phyloP scores from a whole-genome alignment of 306 rosid genomes.

The Corylus americana region DNA sequence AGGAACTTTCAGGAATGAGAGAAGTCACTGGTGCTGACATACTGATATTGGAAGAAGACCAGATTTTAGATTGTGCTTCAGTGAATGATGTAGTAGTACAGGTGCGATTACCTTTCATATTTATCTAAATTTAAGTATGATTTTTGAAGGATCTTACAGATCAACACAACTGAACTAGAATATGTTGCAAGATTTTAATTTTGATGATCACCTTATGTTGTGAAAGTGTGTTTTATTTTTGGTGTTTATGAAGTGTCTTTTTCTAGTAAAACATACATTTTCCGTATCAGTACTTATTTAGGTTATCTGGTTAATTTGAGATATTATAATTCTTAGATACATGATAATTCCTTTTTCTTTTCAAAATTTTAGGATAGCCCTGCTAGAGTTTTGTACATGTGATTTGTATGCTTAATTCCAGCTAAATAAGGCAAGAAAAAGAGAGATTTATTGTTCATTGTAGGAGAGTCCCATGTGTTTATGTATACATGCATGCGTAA shows the following conservation, averaged over 20 bases:
- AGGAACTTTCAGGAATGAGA: constrained; percentile 49
- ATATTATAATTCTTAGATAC: neutral
- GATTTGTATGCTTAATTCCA: neutral
- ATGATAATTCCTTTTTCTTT: neutral
- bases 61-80: constrained; percentile 32
- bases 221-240: neutral
- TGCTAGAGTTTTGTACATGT: constrained; percentile 8
- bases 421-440: neutral
- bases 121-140: constrained; percentile 9
- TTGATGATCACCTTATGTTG: neutral
- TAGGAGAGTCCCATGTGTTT: constrained; percentile 8
- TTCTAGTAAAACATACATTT: neutral
- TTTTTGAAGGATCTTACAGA: neutral
- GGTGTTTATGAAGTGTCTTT: neutral
- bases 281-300: neutral
- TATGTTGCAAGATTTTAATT: constrained; percentile 3
- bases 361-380: neutral
- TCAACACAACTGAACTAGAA: constrained; percentile 6
- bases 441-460: constrained; percentile 7
- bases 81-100: constrained; percentile 45
- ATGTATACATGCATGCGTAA: neutral
- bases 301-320: neutral
- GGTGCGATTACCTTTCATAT: constrained; percentile 39
- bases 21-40: constrained; percentile 50
- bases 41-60: constrained; percentile 41